Evolutionary conservation across 2,329 filamentous ascomycete species (phyloP).

Genomic region (Colletotrichum orbiculare): DNA sequence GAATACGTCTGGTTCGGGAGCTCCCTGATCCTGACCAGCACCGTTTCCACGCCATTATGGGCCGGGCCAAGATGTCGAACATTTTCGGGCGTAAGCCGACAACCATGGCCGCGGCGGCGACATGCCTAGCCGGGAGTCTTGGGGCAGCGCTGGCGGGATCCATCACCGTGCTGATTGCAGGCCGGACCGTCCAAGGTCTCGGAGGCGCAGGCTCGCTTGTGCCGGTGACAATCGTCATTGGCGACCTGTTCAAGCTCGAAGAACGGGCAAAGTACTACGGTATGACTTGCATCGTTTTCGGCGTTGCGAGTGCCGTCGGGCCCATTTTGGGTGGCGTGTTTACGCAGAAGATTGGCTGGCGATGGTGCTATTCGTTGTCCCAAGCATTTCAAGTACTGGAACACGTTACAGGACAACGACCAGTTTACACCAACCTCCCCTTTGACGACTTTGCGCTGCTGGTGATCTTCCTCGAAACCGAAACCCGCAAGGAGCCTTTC

Average conservation of each 20-base stretch:
- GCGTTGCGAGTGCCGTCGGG: constrained; percentile 63
- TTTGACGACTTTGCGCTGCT: constrained; percentile 55
- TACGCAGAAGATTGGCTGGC: constrained; percentile 65
- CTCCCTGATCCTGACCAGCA: constrained; percentile 50
- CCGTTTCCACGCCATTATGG: constrained; percentile 69
- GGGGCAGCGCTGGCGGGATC: constrained; percentile 10
- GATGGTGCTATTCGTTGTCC: constrained; percentile 62
- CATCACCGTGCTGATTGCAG: constrained; percentile 44
- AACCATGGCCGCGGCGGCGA: constrained; percentile 45
- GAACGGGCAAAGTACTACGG: constrained; percentile 59
- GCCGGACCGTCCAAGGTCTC: constrained; percentile 47
- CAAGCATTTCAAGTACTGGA: no score
- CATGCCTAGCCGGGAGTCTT: constrained; percentile 46
- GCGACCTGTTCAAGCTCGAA: constrained; percentile 49
- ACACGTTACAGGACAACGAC: neutral
- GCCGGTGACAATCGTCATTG: constrained; percentile 50
- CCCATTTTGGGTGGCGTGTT: constrained; percentile 69
- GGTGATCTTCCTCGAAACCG: constrained; percentile 46
- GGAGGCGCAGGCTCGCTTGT: constrained; percentile 51
- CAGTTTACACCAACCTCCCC: constrained; percentile 57
- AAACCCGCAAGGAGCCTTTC: constrained; percentile 66
- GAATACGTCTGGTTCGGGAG: constrained; percentile 45
- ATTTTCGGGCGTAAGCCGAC: constrained; percentile 55
- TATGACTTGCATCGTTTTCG: constrained; percentile 67
- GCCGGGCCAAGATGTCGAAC: constrained; percentile 67